A percentile compares a stretch with the other conserved stretches of the same genome.
These are phyloP conservation scores for Croton laevigatus DNA, from an alignment of 441 rosid genomes.

Conservation along the genomic window DNA sequence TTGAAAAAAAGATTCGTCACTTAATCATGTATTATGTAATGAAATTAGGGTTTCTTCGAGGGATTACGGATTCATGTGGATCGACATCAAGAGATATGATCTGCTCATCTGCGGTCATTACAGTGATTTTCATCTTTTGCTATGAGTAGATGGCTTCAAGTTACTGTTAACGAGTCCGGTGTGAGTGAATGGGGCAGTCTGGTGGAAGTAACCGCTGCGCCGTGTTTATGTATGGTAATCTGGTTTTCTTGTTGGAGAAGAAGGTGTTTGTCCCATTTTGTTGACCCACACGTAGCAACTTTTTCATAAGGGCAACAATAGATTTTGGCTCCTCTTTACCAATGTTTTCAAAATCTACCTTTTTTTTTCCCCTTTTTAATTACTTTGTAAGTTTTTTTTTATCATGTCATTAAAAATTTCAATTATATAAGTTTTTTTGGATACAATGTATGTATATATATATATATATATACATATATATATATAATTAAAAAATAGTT, in stretches of 20 bases:
- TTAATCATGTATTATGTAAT: background rate
- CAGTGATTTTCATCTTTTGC: slow-evolving; percentile 68
- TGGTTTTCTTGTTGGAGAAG: slow-evolving; percentile 9
- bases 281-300: background rate
- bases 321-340: too few species aligned
- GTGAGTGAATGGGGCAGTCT: too few species aligned
- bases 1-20: background rate
- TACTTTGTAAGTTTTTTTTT: too few species aligned
- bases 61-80: slow-evolving; percentile 73
- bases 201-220: background rate
- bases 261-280: slow-evolving; percentile 2
- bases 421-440: too few species aligned
- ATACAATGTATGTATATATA: too few species aligned
- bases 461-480: too few species aligned
- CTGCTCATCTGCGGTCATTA: slow-evolving; percentile 88
- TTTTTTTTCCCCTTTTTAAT: too few species aligned
- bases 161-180: too few species aligned
- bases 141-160: background rate
- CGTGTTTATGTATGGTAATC: background rate
- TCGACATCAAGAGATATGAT: slow-evolving; percentile 79
- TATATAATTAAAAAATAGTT: too few species aligned
- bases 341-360: too few species aligned
- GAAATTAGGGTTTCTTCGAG: slow-evolving; percentile 26
- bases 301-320: background rate
- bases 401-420: too few species aligned